Base-by-base conservation (phyloP, 2,329 filamentous ascomycete genomes). In the Hortaea sp. region DNA sequence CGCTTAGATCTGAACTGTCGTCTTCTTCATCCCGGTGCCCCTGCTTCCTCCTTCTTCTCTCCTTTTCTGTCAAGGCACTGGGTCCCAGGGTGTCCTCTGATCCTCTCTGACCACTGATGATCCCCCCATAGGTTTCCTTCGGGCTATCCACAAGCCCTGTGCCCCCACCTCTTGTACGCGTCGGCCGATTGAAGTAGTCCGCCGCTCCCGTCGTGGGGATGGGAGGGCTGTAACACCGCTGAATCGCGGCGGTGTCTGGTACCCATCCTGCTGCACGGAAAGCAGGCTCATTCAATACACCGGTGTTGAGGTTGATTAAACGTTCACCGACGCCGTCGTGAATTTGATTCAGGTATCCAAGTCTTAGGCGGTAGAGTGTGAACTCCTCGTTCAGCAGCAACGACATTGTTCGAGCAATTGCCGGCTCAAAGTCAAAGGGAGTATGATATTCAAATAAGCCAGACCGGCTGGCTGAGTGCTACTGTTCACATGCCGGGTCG, bases 221-320 rank as follows among this genome's bases (percentile, higher is more conserved):
- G 1, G 86, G 85, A 13, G 86, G 87, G 2, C 86, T 92, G 65
- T 94, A 85, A 41, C 84, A 89, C 57, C 86, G 81, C 66, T 89
- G 89, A 63, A 85, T 80, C 53, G 88, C 81, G 12, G 82, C 77
- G 7, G 82, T 78, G 59, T 85, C 85, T 42, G 82, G 72, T 39
- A 79, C 77, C 86, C 86, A 92, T 53, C 86, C 87, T 50, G 85
- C 84, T 42, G 84, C 81, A 66, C 88, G 88, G 71, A 90, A 92
- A 29, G 85, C 81, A 2, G 82, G 79, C 29, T 85, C 85, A 62
- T 88, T 89, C 52, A 92, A 73, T 59, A 89, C 84, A 53, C 76
- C 75, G 60, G 88, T 81, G 65, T 90, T 86, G 50, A 94, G 77
- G 35, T 81, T 87, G 62, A 94, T 86, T 37, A 92, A 75, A 13